Evolutionary conservation across 2,329 filamentous ascomycete species (phyloP).

Genomic region (Sphaerulina musiva): DNA sequence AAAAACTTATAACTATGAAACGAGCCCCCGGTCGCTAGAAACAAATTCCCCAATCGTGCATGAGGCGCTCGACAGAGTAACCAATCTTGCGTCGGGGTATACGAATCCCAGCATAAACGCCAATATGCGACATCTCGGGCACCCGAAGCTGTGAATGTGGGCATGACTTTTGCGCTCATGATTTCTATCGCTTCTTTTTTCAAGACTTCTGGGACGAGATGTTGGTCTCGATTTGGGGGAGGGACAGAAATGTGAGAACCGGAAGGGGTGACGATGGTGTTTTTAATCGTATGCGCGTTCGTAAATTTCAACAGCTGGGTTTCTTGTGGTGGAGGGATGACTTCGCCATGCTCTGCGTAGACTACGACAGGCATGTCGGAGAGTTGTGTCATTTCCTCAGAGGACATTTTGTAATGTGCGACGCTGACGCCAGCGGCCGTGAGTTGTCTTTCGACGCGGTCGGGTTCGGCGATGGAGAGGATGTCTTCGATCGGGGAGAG

Average conservation of each 20-base stretch:
- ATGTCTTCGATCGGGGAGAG: constrained; percentile 46
- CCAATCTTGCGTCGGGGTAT: constrained; percentile 58
- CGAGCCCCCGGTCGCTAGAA: constrained; percentile 56
- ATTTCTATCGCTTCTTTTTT: constrained; percentile 14
- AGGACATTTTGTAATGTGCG: constrained; percentile 50
- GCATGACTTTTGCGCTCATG: constrained; percentile 28
- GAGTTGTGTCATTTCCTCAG: constrained; percentile 46
- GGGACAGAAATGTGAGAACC: constrained; percentile 51
- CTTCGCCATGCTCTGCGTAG: constrained; percentile 43
- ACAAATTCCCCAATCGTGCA: constrained; percentile 46
- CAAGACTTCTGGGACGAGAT: constrained; percentile 11
- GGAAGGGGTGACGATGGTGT: constrained; percentile 43
- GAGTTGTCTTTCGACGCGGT: constrained; percentile 48
- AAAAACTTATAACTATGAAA: constrained; percentile 53
- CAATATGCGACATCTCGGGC: constrained; percentile 34
- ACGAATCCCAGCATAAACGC: constrained; percentile 54
- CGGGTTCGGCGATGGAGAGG: constrained; percentile 39
- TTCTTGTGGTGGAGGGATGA: constrained; percentile 45
- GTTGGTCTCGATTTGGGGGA: constrained; percentile 32
- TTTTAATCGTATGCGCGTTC: constrained; percentile 50
- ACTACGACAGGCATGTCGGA: constrained; percentile 49
- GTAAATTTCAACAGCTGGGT: constrained; percentile 54
- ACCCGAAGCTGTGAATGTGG: constrained; percentile 27
- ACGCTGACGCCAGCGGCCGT: constrained; percentile 55
- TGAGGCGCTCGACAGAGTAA: constrained; percentile 50